These are phyloP conservation scores for Acanthamoeba triangularis DNA, from an alignment of 208 protist genomes.

Conservation along the genomic window DNA sequence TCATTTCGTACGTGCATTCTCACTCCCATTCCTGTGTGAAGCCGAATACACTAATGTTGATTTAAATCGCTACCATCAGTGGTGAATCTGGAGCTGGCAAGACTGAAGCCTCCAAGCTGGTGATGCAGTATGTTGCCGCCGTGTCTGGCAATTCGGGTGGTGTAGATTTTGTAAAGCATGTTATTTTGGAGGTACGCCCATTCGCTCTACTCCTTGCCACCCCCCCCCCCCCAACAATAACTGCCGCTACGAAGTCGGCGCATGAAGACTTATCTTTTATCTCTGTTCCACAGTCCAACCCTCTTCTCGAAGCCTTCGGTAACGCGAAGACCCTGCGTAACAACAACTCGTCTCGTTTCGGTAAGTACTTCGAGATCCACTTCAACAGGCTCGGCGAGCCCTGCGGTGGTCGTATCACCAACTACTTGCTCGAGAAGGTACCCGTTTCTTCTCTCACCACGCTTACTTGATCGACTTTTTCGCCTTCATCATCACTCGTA, in stretches of 20 bases:
- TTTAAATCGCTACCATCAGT: conserved; percentile 22
- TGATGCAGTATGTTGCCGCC: conserved; percentile 94
- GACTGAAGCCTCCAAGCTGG: conserved; percentile 97
- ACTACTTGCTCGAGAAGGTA: conserved; percentile 62
- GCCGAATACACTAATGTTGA: too few species aligned
- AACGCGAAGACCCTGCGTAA: conserved; percentile 90
- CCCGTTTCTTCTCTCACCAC: neutral
- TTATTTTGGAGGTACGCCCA: conserved; percentile 62
- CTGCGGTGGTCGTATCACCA: conserved; percentile 81
- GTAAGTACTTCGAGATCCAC: conserved; percentile 89
- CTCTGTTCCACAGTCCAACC: conserved; percentile 86
- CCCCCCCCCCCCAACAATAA: neutral
- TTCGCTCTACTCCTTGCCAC: too few species aligned
- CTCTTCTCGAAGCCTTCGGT: conserved; percentile 75
- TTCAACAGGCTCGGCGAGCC: conserved; percentile 84
- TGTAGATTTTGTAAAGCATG: conserved; percentile 77
- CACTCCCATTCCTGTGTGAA: too few species aligned
- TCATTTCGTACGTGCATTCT: conserved; percentile 90
- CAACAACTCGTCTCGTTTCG: conserved; percentile 91
- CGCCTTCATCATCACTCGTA: neutral
- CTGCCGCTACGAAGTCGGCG: neutral
- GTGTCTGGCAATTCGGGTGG: conserved; percentile 40
- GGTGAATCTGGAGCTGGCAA: conserved; percentile 98
- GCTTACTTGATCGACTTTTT: neutral
- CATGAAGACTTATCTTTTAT: conserved; percentile 56